Evolutionary conservation across 1,284 basidiomycete species (phyloP).

Genomic region (Athelia psychrophila): DNA sequence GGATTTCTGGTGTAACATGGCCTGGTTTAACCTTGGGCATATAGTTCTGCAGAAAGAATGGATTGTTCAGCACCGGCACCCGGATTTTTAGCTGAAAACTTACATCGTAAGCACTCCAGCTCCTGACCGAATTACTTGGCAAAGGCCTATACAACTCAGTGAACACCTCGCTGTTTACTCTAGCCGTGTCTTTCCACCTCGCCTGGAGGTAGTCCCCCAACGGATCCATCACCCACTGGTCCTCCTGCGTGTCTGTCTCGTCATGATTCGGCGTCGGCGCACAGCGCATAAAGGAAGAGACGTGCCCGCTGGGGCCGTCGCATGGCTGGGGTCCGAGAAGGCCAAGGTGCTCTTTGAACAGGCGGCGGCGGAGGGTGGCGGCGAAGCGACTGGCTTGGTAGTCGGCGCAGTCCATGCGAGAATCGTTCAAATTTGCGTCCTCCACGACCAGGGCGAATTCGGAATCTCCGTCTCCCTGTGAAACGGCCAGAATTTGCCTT

Average conservation of each 20-base stretch:
- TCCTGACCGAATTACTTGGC: constrained; percentile 77
- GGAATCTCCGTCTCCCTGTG: constrained; percentile 84
- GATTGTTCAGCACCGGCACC: not conserved
- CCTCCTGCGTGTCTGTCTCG: constrained; percentile 57
- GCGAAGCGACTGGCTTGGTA: constrained; percentile 75
- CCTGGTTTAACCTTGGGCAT: constrained; percentile 77
- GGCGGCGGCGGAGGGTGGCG: constrained; percentile 69
- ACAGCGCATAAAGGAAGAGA: constrained; percentile 74
- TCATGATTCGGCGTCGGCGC: constrained; percentile 71
- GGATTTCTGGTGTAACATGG: constrained; percentile 71
- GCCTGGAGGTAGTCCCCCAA: constrained; percentile 57
- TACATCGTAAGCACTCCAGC: constrained; percentile 72
- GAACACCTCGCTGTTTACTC: constrained; percentile 77
- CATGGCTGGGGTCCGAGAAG: constrained; percentile 65
- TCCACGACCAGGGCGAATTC: constrained; percentile 92
- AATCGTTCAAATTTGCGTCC: constrained; percentile 76
- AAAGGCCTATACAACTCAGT: constrained; percentile 81
- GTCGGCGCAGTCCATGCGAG: constrained; percentile 75
- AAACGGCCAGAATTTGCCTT: not conserved
- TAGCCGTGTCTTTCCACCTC: constrained; percentile 74
- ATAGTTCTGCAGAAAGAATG: constrained; percentile 41
- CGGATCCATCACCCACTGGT: constrained; percentile 78
- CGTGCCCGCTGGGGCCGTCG: constrained; percentile 31
- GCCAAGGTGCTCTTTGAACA: constrained; percentile 86
- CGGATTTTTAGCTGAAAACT: not conserved